Base-by-base conservation (phyloP, 495 filamentous ascomycete species). In the Glarea lozoyensis region DNA sequence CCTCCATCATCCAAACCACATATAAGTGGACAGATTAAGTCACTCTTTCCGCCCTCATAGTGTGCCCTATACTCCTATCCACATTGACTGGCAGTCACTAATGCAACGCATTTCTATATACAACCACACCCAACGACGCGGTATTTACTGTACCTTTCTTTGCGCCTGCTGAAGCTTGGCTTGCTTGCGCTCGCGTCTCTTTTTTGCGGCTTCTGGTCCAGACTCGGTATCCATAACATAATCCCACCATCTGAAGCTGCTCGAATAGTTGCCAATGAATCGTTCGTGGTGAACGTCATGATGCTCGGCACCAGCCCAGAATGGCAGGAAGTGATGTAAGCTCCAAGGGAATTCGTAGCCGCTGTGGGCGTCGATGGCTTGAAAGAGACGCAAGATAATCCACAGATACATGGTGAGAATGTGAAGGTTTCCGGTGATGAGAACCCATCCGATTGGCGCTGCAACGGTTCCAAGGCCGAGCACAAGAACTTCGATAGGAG, bases 231-330 rank as follows among this genome's bases (percentile, higher is more conserved):
- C 88, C 42, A 96, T 74, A 48, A 83, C 50, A 60, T 84, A 92
- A 64, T 98, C 92, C 92, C 93, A 97, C 93, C 93, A 98, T 57
- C 93, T 77, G 77, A 98, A 98, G 68, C 86, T 93, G 60, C 88
- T 94, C 18, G 90, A 73, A 61, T 95, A 98, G 68, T 98, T 98
- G 41, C 92, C 92, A 53, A 97, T 86, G 71, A 98, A 98, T 47
- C 82, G 78, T 70, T 98, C 92, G 64, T 98, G 92, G 64, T 98
- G 92, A 20, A 86, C 68, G 59, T 98, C 92, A 64, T 98, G 92
- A 67, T 96, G 89, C 46, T 94, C 81, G 24, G 92, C 92, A 50
- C 92, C 92, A 45, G 90, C 92, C 93, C 93, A 98, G 75, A 97
- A 94, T 11, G 92, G 92, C 13, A 98, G 65, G 69, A 97, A 84